Evolutionary conservation across 352 stramenopile species (phyloP), one percentile per base, ranked within the genome.

Genomic region (Blastocystis sp.): DNA sequence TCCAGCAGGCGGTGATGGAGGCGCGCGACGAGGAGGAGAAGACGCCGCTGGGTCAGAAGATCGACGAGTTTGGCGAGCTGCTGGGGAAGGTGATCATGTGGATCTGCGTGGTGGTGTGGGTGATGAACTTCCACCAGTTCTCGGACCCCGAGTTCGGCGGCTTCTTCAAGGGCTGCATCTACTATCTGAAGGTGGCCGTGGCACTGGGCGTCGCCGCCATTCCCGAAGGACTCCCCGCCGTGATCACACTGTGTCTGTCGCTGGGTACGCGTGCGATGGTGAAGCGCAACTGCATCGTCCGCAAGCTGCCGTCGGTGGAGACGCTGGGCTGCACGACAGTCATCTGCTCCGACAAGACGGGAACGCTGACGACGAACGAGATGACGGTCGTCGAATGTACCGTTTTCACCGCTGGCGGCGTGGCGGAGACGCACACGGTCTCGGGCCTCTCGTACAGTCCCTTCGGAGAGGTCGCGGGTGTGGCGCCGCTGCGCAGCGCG

Each of bases 171-270:
- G 95, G 95, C 24, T 96, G 94, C 84, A 93, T 98, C 73, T 98
- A 99, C 90, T 98, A 98, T 91, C 97, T 97, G 75, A 99, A 98
- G 89, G 97, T 98, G 40, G 95, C 96, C 0, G 95, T 99, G 14
- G 95, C 95, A 0, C 90, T 99, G 32, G 97, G 94, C 27, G 97
- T 99, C 0, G 96, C 96, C 0, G 96, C 96, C 3, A 98, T 99
- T 84, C 97, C 97, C 3, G 96, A 99, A 90, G 96, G 97, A 44
- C 90, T 99, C 2, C 95, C 95, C 0, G 95, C 96, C 14, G 95
- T 98, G 14, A 98, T 99, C 87, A 99, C 97, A 1, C 87, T 96
- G 6, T 81, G 94, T 87, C 90, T 99, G 51, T 93, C 92, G 57
- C 89, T 98, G 3, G 94, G 94, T 1, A 97, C 94, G 76, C 90